Conservation (phyloP, 2,329 filamentous ascomycete genomes). For the Acrocalymma vagum region DNA sequence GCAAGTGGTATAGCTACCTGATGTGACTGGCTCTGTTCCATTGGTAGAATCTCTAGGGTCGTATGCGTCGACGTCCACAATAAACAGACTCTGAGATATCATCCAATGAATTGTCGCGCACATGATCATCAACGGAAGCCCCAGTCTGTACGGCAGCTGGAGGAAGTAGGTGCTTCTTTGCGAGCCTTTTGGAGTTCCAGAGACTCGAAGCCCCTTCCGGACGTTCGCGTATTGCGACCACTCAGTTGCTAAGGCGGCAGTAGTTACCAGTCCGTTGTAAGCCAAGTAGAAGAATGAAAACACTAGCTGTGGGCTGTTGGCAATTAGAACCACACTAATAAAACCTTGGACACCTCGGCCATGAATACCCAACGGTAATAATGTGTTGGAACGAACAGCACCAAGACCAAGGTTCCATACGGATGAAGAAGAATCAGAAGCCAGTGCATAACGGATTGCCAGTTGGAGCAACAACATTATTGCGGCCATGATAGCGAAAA, state of each 20-base stretch:
- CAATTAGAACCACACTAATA: slow-evolving; percentile 41
- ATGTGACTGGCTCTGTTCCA: too few species aligned
- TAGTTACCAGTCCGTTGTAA: slow-evolving; percentile 56
- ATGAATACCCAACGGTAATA: slow-evolving; percentile 9
- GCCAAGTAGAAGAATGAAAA: slow-evolving; percentile 56
- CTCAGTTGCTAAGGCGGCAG: slow-evolving; percentile 57
- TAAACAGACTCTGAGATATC: slow-evolving; percentile 1
- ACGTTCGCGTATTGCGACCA: slow-evolving; percentile 50
- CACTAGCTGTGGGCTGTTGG: slow-evolving; percentile 59
- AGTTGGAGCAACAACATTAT: too few species aligned
- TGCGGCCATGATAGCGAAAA: too few species aligned
- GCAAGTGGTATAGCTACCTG: too few species aligned
- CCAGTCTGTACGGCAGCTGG: slow-evolving; percentile 6
- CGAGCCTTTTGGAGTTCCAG: slow-evolving; percentile 25
- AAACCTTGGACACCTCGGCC: slow-evolving; percentile 2
- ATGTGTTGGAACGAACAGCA: slow-evolving; percentile 1
- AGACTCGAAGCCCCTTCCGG: slow-evolving; percentile 47
- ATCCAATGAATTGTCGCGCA: slow-evolving; percentile 2
- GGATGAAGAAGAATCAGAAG: not conserved
- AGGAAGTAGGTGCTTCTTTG: slow-evolving; percentile 31
- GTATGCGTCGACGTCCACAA: slow-evolving; percentile 1
- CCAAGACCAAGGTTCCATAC: slow-evolving; percentile 1
- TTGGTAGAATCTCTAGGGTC: too few species aligned
- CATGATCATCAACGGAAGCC: not conserved
- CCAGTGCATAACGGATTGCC: too few species aligned